A percentile compares a stretch with the other conserved stretches of the same genome.
Conservation (phyloP, 2,329 filamentous ascomycete species). For the Aureobasidium pullulans region DNA sequence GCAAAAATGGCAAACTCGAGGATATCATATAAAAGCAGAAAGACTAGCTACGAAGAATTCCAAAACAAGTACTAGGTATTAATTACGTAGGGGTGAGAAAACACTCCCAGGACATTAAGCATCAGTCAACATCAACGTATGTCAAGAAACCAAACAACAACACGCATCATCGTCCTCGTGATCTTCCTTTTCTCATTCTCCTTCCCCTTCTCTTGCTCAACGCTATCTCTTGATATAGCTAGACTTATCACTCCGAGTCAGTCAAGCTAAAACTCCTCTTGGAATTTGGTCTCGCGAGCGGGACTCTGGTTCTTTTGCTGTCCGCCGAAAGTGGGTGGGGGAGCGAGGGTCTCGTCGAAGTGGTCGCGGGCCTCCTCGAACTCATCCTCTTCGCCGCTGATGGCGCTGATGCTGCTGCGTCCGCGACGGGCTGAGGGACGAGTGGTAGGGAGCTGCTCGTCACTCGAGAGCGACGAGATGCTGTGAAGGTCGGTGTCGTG, state of each 20-base stretch:
- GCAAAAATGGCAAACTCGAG: not conserved
- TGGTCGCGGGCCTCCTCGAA: slow-evolving; percentile 47
- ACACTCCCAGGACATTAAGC: not conserved
- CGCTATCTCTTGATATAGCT: too few relatives aligned
- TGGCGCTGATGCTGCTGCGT: slow-evolving; percentile 22
- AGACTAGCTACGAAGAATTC: not conserved
- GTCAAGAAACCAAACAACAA: not conserved
- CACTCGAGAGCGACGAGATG: slow-evolving; percentile 8
- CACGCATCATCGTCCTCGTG: not conserved
- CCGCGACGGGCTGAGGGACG: slow-evolving; percentile 20
- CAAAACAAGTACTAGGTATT: not conserved
- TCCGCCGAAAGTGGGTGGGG: slow-evolving; percentile 33
- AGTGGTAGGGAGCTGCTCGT: slow-evolving; percentile 21
- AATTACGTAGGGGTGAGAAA: not conserved
- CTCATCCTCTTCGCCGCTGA: slow-evolving; percentile 35
- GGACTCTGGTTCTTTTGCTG: slow-evolving; percentile 42
- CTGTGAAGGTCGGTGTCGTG: slow-evolving; percentile 12
- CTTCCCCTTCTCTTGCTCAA: too few relatives aligned
- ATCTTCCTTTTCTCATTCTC: too few relatives aligned
- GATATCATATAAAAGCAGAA: not conserved
- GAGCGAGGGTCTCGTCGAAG: slow-evolving; percentile 41
- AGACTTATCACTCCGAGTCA: not conserved
- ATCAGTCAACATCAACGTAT: not conserved
- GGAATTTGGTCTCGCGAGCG: slow-evolving; percentile 51
- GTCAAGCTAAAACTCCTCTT: slow-evolving; percentile 38